Evolutionary conservation across 176 grass and related monocot species (phyloP).

Genomic region (Avena sativa): DNA sequence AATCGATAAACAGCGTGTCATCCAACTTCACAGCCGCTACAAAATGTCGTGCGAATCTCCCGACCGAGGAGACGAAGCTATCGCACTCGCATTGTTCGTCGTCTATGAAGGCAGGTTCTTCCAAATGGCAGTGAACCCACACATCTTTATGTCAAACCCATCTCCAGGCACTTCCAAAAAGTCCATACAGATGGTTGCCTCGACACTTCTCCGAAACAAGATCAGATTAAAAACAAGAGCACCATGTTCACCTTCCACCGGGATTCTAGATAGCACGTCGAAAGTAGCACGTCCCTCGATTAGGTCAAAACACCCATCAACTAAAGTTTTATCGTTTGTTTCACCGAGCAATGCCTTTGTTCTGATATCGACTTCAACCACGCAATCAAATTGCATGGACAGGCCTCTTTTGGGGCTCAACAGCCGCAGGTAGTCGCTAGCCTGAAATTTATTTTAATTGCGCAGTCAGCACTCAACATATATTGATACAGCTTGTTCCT

Average conservation of each 20-base stretch:
- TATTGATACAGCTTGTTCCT: background rate
- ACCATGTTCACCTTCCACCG: background rate
- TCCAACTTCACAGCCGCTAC: slow-evolving; percentile 15
- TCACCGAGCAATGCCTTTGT: background rate
- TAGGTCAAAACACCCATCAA: slow-evolving; percentile 24
- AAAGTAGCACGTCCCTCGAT: background rate
- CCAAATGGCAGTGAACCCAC: background rate
- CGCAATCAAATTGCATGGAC: slow-evolving; percentile 29
- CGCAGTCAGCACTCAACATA: background rate
- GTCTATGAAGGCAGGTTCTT: slow-evolving; percentile 22
- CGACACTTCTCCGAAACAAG: background rate
- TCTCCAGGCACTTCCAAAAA: slow-evolving; percentile 1
- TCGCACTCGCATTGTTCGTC: background rate
- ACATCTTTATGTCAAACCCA: slow-evolving; percentile 24
- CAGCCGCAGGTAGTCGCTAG: background rate
- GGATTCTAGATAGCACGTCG: background rate
- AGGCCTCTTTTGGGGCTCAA: slow-evolving; percentile 29
- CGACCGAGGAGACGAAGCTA: background rate
- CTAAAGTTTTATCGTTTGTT: background rate
- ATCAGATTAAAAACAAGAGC: background rate
- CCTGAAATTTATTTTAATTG: background rate
- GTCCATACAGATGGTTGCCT: slow-evolving; percentile 24
- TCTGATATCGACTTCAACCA: slow-evolving; percentile 34
- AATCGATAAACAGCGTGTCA: slow-evolving; percentile 7
- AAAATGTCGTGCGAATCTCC: background rate